phyloP scores from a whole-genome alignment of 2,329 filamentous ascomycete species.

The Cladophialophora chaetospira region DNA sequence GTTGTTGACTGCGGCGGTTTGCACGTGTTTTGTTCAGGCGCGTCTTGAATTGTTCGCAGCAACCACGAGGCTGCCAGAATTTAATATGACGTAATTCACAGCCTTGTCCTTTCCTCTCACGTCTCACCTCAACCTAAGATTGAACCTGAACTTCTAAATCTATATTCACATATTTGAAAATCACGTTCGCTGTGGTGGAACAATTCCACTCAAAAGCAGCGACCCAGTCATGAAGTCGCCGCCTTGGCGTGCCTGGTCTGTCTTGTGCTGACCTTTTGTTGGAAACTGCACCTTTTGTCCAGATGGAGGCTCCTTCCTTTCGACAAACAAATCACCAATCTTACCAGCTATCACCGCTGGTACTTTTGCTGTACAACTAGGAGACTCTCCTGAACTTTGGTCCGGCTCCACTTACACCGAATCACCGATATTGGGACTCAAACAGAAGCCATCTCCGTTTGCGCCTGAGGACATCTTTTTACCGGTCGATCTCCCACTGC shows the following conservation, averaged over 20 bases:
- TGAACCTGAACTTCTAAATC: not conserved
- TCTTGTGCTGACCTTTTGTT: not conserved
- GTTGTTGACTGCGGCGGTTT: too few species aligned
- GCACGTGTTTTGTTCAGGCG: not conserved
- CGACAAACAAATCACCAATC: slow-evolving; percentile 1
- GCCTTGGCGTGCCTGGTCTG: not conserved
- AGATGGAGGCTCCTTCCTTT: slow-evolving; percentile 9
- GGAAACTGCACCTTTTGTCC: not conserved
- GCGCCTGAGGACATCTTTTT: not conserved
- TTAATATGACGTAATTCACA: not conserved
- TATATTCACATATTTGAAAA: not conserved
- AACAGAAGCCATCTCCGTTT: not conserved
- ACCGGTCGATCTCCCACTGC: not conserved
- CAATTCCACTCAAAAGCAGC: not conserved
- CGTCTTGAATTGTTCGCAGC: too few species aligned
- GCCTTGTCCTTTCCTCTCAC: not conserved
- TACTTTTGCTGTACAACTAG: slow-evolving; percentile 6
- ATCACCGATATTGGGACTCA: not conserved
- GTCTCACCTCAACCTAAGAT: not conserved
- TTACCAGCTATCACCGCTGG: not conserved
- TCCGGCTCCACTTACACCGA: not conserved
- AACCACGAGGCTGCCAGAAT: not conserved
- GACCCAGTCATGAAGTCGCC: not conserved
- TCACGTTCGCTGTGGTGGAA: not conserved
- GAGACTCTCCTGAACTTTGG: not conserved